These are phyloP conservation scores for Xylogone sp. DNA, from an alignment of 2,329 filamentous ascomycete species.

Conservation along the genomic window DNA sequence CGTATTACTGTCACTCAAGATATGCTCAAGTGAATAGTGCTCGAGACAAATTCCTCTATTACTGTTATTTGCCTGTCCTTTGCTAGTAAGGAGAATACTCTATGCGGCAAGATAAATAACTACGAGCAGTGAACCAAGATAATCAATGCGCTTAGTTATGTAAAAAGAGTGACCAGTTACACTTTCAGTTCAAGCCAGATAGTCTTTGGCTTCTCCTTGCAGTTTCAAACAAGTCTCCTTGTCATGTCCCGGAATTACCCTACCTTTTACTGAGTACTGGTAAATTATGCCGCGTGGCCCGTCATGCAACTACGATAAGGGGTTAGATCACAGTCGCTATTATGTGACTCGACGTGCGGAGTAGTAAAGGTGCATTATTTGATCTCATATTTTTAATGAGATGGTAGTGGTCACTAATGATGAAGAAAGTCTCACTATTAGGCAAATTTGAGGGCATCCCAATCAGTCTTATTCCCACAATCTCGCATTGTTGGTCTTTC, in stretches of 20 bases:
- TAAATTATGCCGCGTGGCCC: constrained; percentile 27
- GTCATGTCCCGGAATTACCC: constrained; percentile 23
- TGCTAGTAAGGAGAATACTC: no score
- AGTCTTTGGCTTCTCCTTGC: constrained; percentile 22
- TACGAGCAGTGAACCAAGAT: no score
- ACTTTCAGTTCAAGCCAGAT: constrained; percentile 12
- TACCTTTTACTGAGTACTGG: constrained; percentile 25
- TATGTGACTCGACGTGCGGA: no score
- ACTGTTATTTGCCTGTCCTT: no score
- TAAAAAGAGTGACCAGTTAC: background rate
- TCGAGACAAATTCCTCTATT: no score
- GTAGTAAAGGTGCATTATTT: background rate
- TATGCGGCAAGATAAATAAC: no score
- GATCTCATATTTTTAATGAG: constrained; percentile 26
- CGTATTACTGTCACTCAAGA: no score
- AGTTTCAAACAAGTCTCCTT: constrained; percentile 22
- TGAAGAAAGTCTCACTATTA: constrained; percentile 29
- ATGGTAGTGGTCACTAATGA: constrained; percentile 30
- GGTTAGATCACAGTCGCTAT: no score
- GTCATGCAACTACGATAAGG: background rate
- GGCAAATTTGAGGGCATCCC: constrained; percentile 30
- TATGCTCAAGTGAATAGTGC: no score
- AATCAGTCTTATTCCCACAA: constrained; percentile 18
- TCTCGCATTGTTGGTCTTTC: background rate
- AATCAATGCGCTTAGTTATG: background rate